Evolutionary conservation across 2,329 filamentous ascomycete species (phyloP).

Genomic region (Aulographum hederae): DNA sequence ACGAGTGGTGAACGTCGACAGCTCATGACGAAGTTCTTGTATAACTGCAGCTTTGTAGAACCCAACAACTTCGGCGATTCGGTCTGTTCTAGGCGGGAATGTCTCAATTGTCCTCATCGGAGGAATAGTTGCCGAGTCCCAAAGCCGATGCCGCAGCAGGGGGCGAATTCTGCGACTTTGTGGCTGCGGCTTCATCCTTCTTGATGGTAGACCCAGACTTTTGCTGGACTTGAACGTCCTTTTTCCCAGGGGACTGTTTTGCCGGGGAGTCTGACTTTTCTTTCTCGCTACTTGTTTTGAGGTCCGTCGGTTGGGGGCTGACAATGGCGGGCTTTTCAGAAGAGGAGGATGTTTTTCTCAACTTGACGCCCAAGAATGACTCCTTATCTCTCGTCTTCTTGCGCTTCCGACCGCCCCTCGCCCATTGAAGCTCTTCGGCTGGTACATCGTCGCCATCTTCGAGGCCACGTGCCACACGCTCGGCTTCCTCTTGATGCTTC

Average conservation of each 20-base stretch:
- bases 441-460: slow-evolving; percentile 16
- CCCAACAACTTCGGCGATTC: no score
- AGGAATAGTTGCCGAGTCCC: slow-evolving; percentile 23
- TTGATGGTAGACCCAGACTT: background rate
- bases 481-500: slow-evolving; percentile 38
- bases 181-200: background rate
- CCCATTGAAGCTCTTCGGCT: slow-evolving; percentile 29
- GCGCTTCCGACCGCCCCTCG: slow-evolving; percentile 29
- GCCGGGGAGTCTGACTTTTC: background rate
- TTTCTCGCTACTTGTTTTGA: background rate
- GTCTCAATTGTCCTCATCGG: slow-evolving; percentile 21
- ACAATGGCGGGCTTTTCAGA: slow-evolving; percentile 5
- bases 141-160: slow-evolving; percentile 9
- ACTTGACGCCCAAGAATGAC: slow-evolving; percentile 23
- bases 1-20: no score
- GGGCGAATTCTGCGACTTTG: slow-evolving; percentile 4
- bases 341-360: slow-evolving; percentile 18
- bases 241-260: background rate
- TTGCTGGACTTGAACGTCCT: background rate
- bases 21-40: no score
- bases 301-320: background rate
- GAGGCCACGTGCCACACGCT: slow-evolving; percentile 25
- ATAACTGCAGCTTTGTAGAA: no score
- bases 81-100: no score
- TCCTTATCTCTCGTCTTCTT: slow-evolving; percentile 23